A percentile compares a stretch with the other conserved stretches of the same genome.
Evolutionary conservation across 352 stramenopile species (phyloP).

Genomic region (Peronospora farinosa): DNA sequence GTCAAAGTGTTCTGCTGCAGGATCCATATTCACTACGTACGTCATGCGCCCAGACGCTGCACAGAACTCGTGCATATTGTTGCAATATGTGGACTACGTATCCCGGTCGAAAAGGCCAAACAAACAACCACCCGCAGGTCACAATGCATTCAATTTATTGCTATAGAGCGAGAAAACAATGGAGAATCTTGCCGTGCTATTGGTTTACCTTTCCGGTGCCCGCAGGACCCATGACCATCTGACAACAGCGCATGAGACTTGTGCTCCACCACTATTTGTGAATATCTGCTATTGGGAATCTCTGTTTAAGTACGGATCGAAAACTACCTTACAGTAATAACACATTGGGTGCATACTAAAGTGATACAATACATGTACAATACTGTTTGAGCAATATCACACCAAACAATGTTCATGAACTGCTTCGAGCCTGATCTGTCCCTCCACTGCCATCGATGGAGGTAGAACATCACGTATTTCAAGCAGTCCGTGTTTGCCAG

Average conservation of each 20-base stretch:
- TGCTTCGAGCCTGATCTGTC: background rate
- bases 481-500: constrained; percentile 11
- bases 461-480: constrained; percentile 7
- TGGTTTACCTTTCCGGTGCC: constrained; percentile 86
- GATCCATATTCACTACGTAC: constrained; percentile 96
- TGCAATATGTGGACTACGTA: constrained; percentile 88
- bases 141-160: constrained; percentile 12
- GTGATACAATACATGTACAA: constrained; percentile 7
- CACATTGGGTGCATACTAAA: no score
- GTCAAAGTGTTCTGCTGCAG: constrained; percentile 87
- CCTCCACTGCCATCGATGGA: constrained; percentile 22
- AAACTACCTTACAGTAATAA: no score
- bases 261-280: constrained; percentile 3
- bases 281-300: constrained; percentile 1
- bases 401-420: background rate
- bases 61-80: constrained; percentile 90
- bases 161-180: constrained; percentile 1
- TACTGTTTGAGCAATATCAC: background rate
- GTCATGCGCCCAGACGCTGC: constrained; percentile 78
- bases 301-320: constrained; percentile 8
- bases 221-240: constrained; percentile 89
- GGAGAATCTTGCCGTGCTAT: background rate
- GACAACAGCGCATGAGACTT: constrained; percentile 78
- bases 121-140: constrained; percentile 7
- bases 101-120: constrained; percentile 6